phyloP scores from a whole-genome alignment of 2,329 filamentous ascomycete species.

The Sporothrix curviconia region DNA sequence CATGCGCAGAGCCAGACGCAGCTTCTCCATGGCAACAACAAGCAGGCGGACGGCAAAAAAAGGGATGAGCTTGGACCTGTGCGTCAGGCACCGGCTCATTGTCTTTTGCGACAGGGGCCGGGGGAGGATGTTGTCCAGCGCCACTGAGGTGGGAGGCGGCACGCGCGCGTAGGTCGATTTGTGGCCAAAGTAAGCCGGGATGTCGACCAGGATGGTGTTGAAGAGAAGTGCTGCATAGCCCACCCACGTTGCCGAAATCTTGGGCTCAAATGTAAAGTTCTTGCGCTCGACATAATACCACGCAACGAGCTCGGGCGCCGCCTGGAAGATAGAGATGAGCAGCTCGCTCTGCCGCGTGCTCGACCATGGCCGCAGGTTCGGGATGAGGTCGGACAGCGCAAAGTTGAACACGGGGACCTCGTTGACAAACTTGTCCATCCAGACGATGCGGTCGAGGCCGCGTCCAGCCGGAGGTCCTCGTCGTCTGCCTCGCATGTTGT shows the following conservation, averaged over 20 bases:
- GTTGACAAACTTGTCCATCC: conserved; percentile 60
- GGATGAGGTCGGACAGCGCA: conserved; percentile 69
- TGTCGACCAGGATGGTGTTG: conserved; percentile 65
- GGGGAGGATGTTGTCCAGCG: conserved; percentile 82
- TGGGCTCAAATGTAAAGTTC: conserved; percentile 82
- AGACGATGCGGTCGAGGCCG: conserved; percentile 65
- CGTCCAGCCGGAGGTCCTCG: conserved; percentile 37
- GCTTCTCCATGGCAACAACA: conserved; percentile 70
- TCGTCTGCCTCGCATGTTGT: no score
- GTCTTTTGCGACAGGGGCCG: conserved; percentile 74
- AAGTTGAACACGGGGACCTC: conserved; percentile 72
- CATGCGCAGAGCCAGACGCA: conserved; percentile 57
- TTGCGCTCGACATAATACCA: conserved; percentile 79
- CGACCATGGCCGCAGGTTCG: conserved; percentile 75
- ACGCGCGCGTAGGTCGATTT: conserved; percentile 53
- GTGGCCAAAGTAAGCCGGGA: conserved; percentile 68
- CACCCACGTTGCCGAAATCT: conserved; percentile 88
- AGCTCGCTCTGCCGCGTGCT: conserved; percentile 76
- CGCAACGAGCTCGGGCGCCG: conserved; percentile 78
- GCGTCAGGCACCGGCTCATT: conserved; percentile 69
- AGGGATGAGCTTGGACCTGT: conserved; percentile 70
- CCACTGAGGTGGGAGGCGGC: conserved; percentile 71
- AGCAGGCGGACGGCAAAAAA: conserved; percentile 80
- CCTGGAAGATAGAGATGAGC: conserved; percentile 69
- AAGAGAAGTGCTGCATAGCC: conserved; percentile 88